Base-by-base conservation (phyloP, 768 basidiomycete genomes). In the Candolleomyces efflorescens region DNA sequence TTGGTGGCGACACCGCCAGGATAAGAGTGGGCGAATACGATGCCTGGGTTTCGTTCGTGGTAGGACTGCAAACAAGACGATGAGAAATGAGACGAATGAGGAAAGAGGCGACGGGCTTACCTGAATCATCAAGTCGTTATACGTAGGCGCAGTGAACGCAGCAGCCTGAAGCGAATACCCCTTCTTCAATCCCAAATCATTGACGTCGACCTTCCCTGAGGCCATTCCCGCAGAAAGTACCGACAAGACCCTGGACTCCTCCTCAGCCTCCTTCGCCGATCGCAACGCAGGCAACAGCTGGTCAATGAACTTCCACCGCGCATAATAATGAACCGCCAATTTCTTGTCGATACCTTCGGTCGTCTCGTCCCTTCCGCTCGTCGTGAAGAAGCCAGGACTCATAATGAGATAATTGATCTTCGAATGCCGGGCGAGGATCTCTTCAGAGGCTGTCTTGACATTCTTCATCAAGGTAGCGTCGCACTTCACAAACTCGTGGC, bases 331-430 rank as follows among this genome's bases (percentile, higher is more conserved):
- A 55, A 82, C 63, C 5, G 70, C 70, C 27, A 73, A 58, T 47
- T 71, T 70, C 54, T 60, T 69, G 54, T 74, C 73, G 18, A 73
- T 63, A 2, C 69, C 72, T 47, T 74, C 73, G 41, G 60, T 62
- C 1, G 73, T 71, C 48, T 70, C 70, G 37, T 66, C 61, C n/a
- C 69, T 64, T 10, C 78, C 76, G 6, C 67, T 64, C 62, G 74
- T 60, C n/a, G 73, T 70, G 57, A 81, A 58, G 41, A 78, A 66
- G 0, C 81, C 82, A 2, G 78, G 68, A 5, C 75, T 71, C 63
- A 81, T 61, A 12, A 81, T 71, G 41, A 84, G 71, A 64, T 75
- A 81, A 68, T 83, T 83, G 62, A 84, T 64, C 65, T 78, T 80
- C 3, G 75, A 70, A 23, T 80, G 45, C 2, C 69, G 67, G 3